phyloP scores from a whole-genome alignment of 2,329 filamentous ascomycete genomes.

The Cladorrhinum sp. region DNA sequence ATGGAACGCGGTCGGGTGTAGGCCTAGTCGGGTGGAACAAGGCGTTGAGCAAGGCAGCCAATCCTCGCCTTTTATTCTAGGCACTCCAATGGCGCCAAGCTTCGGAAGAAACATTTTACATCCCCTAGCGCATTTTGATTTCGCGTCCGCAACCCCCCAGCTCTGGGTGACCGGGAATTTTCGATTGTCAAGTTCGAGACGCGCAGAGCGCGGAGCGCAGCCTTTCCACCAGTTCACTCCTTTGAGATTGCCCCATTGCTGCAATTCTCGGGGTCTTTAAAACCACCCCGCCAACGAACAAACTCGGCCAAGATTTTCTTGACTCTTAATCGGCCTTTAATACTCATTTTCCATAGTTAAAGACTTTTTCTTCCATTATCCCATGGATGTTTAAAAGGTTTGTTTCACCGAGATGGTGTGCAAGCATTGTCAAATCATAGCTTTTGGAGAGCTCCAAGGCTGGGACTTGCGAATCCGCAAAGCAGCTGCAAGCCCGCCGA shows the following conservation, averaged over 20 bases:
- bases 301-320: too few relatives aligned
- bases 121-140: slow-evolving; percentile 35
- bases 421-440: background rate
- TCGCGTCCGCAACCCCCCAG: slow-evolving; percentile 35
- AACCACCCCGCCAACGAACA: background rate
- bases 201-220: slow-evolving; percentile 21
- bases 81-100: background rate
- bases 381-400: background rate
- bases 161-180: slow-evolving; percentile 28
- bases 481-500: background rate
- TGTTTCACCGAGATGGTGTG: background rate
- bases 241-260: slow-evolving; percentile 15
- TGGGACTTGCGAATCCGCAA: background rate
- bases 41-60: background rate
- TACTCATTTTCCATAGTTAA: background rate
- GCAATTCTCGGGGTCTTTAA: background rate
- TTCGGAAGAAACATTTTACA: slow-evolving; percentile 29
- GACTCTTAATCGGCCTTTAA: background rate
- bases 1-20: background rate
- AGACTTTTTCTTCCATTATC: background rate
- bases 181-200: slow-evolving; percentile 11
- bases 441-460: background rate
- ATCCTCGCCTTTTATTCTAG: background rate
- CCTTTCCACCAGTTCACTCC: slow-evolving; percentile 12
- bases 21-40: background rate